phyloP scores from a whole-genome alignment of 352 stramenopile genomes.

The Globisporangium canariense region DNA sequence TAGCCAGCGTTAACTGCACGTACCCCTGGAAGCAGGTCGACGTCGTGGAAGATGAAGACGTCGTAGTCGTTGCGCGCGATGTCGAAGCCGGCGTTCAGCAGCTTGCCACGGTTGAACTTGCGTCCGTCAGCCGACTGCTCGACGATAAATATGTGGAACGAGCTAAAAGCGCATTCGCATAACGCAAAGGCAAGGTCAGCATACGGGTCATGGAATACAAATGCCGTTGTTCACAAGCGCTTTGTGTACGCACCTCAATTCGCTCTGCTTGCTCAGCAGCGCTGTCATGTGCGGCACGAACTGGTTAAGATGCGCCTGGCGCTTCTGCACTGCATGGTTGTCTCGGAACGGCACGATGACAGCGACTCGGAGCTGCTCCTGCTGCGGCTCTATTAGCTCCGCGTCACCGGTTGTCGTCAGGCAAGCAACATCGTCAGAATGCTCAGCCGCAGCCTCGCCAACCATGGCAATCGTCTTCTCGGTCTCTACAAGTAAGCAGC shows the following conservation, averaged over 20 bases:
- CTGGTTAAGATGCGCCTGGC: slow-evolving; percentile 77
- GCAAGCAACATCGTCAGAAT: not conserved
- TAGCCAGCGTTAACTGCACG: not conserved
- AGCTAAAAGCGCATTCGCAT: slow-evolving; percentile 13
- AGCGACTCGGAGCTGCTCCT: slow-evolving; percentile 33
- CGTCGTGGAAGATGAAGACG: slow-evolving; percentile 95
- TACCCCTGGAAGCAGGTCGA: slow-evolving; percentile 90
- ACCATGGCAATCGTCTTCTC: not conserved
- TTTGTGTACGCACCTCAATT: slow-evolving; percentile 17
- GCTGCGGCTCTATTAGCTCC: not conserved
- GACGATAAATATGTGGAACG: slow-evolving; percentile 93
- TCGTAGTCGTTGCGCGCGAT: slow-evolving; percentile 79
- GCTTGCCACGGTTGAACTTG: slow-evolving; percentile 97
- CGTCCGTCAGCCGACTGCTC: slow-evolving; percentile 91
- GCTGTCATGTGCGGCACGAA: slow-evolving; percentile 92
- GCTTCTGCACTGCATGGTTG: slow-evolving; percentile 85
- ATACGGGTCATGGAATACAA: too few relatives aligned
- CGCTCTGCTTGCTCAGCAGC: slow-evolving; percentile 51
- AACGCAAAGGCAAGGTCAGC: not conserved
- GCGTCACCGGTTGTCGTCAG: not conserved
- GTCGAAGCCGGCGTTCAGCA: slow-evolving; percentile 96
- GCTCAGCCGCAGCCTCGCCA: not conserved
- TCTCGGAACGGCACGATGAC: slow-evolving; percentile 95
- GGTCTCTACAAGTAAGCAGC: not conserved
- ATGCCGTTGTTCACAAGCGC: not conserved